Evolutionary conservation across 1,284 basidiomycete genomes (phyloP), one percentile per base, ranked within the genome.

Genomic region (Puccinia horiana): DNA sequence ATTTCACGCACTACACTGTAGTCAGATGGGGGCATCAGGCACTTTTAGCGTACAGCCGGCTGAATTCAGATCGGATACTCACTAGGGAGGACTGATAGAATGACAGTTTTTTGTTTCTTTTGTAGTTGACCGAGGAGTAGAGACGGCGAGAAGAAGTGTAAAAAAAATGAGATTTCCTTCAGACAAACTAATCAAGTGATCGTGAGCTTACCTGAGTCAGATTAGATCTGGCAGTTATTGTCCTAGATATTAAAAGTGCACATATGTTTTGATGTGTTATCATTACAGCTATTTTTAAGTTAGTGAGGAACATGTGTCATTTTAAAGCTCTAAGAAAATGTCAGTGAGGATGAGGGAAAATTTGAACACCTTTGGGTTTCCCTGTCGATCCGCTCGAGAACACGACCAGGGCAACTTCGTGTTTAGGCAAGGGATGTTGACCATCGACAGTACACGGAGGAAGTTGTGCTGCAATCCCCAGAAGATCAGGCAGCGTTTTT

Each of bases 191-290:
- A n/a, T 23, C 69, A 72, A 72, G 42, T 20, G 37, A 49, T 26
- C 44, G 5, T 72, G 16, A 14, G 29, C 69, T 72, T 44, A 72
- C 69, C 29, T 26, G 37, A 44, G 16, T 18, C 5, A n/a, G 26
- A 42, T 69, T 44, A 8, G 37, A 8, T 9, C 40, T 20, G 26
- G 65, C 3, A 44, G n/a, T 47, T 1, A 69, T 23, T 20, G 26
- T 20, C 37, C 5, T 20, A 44, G 23, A 42, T 69, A 44, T 69
- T 14, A 69, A 8, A 3, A 69, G 29, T 26, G 54, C 40, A 26
- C 37, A 76, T 76, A 76, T 42, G 74, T 76, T 76, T 42, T 26
- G 74, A 52, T 76, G 74, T 18, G 74, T 76, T 29, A 76, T 58
- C 74, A 76, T 76, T 37, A 76, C 74, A 56, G 74, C 74, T 76